phyloP scores from a whole-genome alignment of 306 rosid genomes.

The Luffa aegyptiaca region DNA sequence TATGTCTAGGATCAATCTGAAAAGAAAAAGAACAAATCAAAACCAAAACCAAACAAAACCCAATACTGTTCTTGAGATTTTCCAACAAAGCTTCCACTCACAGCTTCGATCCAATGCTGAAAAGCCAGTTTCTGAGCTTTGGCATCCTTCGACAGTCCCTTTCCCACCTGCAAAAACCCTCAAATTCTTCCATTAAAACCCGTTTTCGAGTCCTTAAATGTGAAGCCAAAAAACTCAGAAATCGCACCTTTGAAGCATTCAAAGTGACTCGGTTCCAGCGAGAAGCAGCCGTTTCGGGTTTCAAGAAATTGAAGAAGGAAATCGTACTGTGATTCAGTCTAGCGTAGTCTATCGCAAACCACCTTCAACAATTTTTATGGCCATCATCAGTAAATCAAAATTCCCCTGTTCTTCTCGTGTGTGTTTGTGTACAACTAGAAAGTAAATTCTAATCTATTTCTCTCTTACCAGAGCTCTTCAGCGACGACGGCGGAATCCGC shows the following conservation, averaged over 20 bases:
- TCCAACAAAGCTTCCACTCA: conserved; percentile 15
- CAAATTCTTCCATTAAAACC: neutral
- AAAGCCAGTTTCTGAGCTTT: conserved; percentile 89
- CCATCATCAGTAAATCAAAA: neutral
- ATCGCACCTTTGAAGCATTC: conserved; percentile 70
- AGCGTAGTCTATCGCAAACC: conserved; percentile 68
- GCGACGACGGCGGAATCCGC: conserved; percentile 97
- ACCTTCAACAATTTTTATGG: conserved; percentile 30
- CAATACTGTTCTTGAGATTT: neutral
- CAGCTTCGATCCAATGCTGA: conserved; percentile 99
- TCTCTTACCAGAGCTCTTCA: conserved; percentile 67
- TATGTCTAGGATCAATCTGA: conserved; percentile 95
- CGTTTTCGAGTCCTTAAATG: neutral
- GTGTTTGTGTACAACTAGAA: neutral
- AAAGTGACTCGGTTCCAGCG: conserved; percentile 59
- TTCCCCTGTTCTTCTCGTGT: neutral
- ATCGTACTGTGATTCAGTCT: conserved; percentile 63
- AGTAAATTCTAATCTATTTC: neutral
- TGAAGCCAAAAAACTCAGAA: neutral
- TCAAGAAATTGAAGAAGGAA: conserved; percentile 62
- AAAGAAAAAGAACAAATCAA: neutral
- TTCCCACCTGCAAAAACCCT: conserved; percentile 63
- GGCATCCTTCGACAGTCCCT: conserved; percentile 69
- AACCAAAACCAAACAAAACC: neutral
- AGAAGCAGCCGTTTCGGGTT: conserved; percentile 48